Base-by-base conservation (phyloP, 495 filamentous ascomycete genomes). In the Aspergillus ostianus region DNA sequence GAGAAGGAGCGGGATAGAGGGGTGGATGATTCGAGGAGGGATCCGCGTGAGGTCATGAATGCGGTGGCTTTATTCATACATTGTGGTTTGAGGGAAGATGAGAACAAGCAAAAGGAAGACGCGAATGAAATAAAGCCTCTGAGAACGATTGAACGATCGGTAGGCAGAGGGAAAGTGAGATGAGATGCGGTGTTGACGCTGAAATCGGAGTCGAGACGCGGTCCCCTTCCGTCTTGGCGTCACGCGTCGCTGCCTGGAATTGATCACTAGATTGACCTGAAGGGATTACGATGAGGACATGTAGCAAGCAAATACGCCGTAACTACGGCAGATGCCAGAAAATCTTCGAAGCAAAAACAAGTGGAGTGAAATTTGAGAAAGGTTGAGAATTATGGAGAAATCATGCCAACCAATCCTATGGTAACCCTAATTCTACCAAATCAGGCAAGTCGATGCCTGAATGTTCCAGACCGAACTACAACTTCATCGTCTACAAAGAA, bases 41-140 rank as follows among this genome's bases (percentile, higher is more conserved):
- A 62, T 58, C 57, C 65, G 51, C 66, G 70, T 60, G 75, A 70
- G 65, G 76, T 67, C 76, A 79, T 79, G 66, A 59, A 69, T 70
- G 57, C 63, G 63, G 64, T 58, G 61, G 2, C 66, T 52, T 51
- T 52, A 41, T 56, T 47, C 41, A 59, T 60, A 60, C 64, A 66
- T 66, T 51, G 27, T 63, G 48, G 20, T 45, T 58, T 41, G 9
- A 23, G 12, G 50, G 51, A 26, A 53, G 20, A 21, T 18, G 21
- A 17, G 15, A 47, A 49, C 2, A 52, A 30, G 20, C 27, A 13
- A 26, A 27, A 56, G 30, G 48, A 27, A 32, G 30, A 32, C 7
- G 10, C 30, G 30, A 32, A 32, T 12, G 30, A 32, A 32, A 2
- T 4, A 2, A 26, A 4, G 4, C 9, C 27, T 21, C 7, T 13